A percentile compares a stretch with the other conserved stretches of the same genome.
Evolutionary conservation across 192 early-diverging fungal genomes (phyloP).

Genomic region (Rhizophagus clarus): DNA sequence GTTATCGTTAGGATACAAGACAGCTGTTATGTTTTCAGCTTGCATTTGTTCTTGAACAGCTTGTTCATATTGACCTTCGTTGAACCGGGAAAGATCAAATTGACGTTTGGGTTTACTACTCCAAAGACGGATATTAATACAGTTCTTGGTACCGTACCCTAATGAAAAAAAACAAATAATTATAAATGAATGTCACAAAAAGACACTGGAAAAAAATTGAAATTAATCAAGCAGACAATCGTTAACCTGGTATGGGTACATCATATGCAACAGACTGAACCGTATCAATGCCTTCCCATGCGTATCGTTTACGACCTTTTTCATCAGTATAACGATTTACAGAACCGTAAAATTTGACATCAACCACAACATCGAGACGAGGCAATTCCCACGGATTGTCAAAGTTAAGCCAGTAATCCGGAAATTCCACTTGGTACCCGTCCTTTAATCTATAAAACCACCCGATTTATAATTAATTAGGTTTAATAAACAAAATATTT

Average conservation of each 20-base stretch:
- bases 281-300: constrained; percentile 85
- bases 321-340: constrained; percentile 73
- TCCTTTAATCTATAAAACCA: constrained; percentile 68
- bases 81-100: constrained; percentile 88
- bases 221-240: neutral
- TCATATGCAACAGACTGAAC: constrained; percentile 95
- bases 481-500: neutral
- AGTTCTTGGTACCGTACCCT: constrained; percentile 84
- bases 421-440: constrained; percentile 92
- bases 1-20: constrained; percentile 98
- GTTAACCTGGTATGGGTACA: constrained; percentile 88
- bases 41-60: constrained; percentile 89
- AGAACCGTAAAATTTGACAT: constrained; percentile 88
- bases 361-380: constrained; percentile 88
- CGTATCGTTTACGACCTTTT: constrained; percentile 62
- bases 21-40: constrained; percentile 93
- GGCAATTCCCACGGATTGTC: constrained; percentile 98
- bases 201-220: neutral
- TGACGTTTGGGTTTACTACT: constrained; percentile 85
- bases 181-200: neutral
- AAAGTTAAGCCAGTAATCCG: constrained; percentile 97
- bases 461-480: neutral
- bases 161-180: neutral
- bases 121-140: constrained; percentile 98
- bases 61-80: constrained; percentile 90